phyloP scores from a whole-genome alignment of 2,329 filamentous ascomycete species.

The Tolypocladium ovalisporum region DNA sequence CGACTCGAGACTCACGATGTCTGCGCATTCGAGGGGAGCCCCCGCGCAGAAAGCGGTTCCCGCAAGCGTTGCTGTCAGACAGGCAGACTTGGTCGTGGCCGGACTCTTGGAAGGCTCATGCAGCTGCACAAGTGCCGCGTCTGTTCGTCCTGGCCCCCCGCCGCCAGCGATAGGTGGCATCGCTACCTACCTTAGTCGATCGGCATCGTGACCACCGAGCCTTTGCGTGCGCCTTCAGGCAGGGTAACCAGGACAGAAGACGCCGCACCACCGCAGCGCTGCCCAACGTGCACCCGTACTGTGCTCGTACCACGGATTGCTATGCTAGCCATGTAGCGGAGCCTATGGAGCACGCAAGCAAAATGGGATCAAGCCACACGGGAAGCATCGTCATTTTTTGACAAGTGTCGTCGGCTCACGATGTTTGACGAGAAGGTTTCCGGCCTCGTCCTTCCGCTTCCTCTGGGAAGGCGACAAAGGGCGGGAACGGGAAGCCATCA shows the following conservation, averaged over 20 bases:
- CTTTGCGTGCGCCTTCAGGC: neutral
- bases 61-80: too few relatives aligned
- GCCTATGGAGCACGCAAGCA: too few relatives aligned
- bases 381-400: neutral
- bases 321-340: neutral
- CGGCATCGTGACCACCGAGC: neutral
- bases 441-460: neutral
- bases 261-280: neutral
- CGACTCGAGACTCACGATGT: neutral
- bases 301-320: neutral
- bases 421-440: neutral
- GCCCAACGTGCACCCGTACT: neutral
- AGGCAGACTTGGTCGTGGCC: neutral
- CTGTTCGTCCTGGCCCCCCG: neutral
- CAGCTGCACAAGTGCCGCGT: neutral
- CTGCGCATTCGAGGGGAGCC: neutral
- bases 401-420: neutral
- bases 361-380: neutral
- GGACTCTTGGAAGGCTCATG: neutral
- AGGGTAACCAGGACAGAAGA: neutral
- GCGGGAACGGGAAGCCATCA: neutral
- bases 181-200: too few relatives aligned
- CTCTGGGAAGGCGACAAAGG: neutral
- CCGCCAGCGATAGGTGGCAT: neutral
- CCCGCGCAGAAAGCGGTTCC: neutral